Percentiles rank a stretch among this genome's conserved stretches.
Evolutionary conservation across 176 grass and related monocot genomes (phyloP).

Genomic region (Eleusine indica): DNA sequence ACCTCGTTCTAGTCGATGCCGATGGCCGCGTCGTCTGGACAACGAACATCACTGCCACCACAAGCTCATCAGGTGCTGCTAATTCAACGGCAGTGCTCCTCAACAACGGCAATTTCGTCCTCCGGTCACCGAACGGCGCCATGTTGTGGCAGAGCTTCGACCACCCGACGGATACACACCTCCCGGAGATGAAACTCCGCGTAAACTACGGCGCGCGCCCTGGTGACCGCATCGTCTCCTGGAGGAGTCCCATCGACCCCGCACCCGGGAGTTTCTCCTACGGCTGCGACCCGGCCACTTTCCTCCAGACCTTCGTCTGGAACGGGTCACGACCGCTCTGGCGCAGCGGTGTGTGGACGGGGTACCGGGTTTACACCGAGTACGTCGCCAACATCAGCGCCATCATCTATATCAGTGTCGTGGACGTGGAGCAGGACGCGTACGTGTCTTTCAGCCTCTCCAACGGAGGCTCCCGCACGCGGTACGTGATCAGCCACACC

Average conservation of each 20-base stretch:
- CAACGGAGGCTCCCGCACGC: neutral
- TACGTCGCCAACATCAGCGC: neutral
- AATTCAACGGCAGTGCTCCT: neutral
- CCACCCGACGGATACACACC: constrained; percentile 27
- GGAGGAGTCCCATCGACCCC: neutral
- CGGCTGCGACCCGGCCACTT: neutral
- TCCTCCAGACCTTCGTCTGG: neutral
- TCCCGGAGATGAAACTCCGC: constrained; percentile 40
- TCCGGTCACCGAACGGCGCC: constrained; percentile 22
- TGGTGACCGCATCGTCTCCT: neutral
- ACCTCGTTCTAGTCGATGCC: constrained; percentile 17
- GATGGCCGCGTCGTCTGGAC: constrained; percentile 34
- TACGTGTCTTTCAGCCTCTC: neutral
- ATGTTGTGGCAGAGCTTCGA: constrained; percentile 53
- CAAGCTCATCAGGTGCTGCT: neutral
- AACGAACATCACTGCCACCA: too few species aligned
- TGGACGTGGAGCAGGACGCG: neutral
- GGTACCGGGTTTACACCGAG: neutral
- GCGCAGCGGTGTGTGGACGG: neutral
- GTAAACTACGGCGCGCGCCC: neutral
- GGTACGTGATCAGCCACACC: neutral
- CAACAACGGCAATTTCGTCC: constrained; percentile 31
- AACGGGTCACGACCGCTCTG: neutral
- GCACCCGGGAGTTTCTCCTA: neutral
- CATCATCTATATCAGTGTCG: neutral